These are phyloP conservation scores for Sugiyamaella chiloensis DNA, from an alignment of 805 yeast genomes.

Conservation along the genomic window DNA sequence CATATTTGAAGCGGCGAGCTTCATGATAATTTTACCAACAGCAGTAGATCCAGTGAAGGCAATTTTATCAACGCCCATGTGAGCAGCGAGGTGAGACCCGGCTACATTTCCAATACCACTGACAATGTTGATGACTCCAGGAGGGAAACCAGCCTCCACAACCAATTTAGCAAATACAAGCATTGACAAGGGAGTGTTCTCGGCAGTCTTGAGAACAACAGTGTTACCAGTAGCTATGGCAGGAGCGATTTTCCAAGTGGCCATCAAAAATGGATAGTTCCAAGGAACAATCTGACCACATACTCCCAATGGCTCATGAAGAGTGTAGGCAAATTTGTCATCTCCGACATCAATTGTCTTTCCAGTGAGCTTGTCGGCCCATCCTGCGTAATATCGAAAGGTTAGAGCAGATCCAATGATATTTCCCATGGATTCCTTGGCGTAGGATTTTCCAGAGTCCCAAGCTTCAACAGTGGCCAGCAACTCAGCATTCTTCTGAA, in stretches of 20 bases:
- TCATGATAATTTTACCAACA: constrained; percentile 78
- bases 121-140: constrained; percentile 70
- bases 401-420: constrained; percentile 43
- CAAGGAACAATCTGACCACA: constrained; percentile 71
- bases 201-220: constrained; percentile 70
- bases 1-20: constrained; percentile 65
- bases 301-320: constrained; percentile 64
- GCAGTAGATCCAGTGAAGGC: constrained; percentile 95
- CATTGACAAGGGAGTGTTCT: constrained; percentile 69
- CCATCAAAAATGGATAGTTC: constrained; percentile 70
- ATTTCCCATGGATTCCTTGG: constrained; percentile 18
- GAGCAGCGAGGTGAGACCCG: constrained; percentile 64
- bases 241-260: constrained; percentile 79
- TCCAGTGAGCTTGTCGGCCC: constrained; percentile 67
- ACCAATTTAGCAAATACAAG: constrained; percentile 57
- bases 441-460: constrained; percentile 80
- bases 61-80: constrained; percentile 69
- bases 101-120: constrained; percentile 68
- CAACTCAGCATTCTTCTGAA: constrained; percentile 68
- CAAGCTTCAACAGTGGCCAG: constrained; percentile 80
- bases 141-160: constrained; percentile 67
- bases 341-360: constrained; percentile 57
- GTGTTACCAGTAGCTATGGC: constrained; percentile 79
- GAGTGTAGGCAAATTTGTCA: constrained; percentile 62
- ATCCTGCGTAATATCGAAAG: constrained; percentile 67